Conservation (phyloP, 1,284 basidiomycete species). For the Vanrija sp. region DNA sequence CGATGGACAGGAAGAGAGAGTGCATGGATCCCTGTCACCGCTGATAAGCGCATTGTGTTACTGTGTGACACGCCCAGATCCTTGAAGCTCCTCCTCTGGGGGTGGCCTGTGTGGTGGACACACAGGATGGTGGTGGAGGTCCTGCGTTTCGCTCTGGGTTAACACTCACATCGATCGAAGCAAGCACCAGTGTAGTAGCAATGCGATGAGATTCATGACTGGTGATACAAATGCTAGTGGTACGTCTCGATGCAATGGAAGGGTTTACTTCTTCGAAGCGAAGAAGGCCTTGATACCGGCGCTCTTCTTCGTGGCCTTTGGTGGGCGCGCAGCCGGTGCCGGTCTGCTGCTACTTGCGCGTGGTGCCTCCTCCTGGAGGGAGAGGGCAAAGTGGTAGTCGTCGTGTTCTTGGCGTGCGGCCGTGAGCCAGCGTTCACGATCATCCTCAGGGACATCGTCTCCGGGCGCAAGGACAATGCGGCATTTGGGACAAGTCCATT, state of each 20-base stretch:
- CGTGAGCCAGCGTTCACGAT: constrained; percentile 25
- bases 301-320: constrained; percentile 41
- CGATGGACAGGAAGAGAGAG: too few species aligned
- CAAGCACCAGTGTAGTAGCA: too few species aligned
- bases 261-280: constrained; percentile 31
- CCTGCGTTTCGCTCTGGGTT: too few species aligned
- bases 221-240: not conserved
- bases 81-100: too few species aligned
- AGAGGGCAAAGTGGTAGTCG: constrained; percentile 81
- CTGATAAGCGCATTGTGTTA: too few species aligned
- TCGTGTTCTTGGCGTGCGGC: constrained; percentile 66
- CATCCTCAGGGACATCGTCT: constrained; percentile 1
- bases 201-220: not conserved
- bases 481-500: constrained; percentile 35
- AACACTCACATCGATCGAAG: too few species aligned
- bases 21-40: too few species aligned
- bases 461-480: constrained; percentile 10
- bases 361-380: constrained; percentile 55
- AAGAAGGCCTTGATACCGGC: constrained; percentile 77
- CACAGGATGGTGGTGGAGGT: too few species aligned
- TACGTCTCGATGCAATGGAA: not conserved
- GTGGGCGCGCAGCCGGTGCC: not conserved
- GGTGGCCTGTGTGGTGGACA: too few species aligned
- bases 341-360: constrained; percentile 23
- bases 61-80: too few species aligned